Evolutionary conservation across 768 basidiomycete species (phyloP), one percentile per base, ranked within the genome.

Genomic region (Amanita pallidorosea): DNA sequence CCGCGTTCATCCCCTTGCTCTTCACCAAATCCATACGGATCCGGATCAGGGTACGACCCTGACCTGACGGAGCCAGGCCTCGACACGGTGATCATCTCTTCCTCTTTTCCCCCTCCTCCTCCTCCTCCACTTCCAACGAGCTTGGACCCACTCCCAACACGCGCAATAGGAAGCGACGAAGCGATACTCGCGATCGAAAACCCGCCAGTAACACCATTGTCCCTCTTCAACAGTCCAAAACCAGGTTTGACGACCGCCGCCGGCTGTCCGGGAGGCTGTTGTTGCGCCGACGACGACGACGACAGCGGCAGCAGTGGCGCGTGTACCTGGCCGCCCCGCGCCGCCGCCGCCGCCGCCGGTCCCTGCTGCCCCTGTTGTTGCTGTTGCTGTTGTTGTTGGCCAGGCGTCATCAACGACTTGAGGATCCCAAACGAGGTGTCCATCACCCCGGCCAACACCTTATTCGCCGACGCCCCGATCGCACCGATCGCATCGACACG

Each of bases 401-500:
- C 51, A 12, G 77, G 90, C 0, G 31, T 13, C 48, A 94, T 73
- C 38, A 93, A 70, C 4, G 88, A 83, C 15, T 88, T 77, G 13
- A 96, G 71, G 55, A 92, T 87, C 15, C 88, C 87, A 65, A 94
- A 92, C 2, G 88, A 89, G 0, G 89, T 80, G 61, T 95, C 92
- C 44, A 95, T 85, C 47, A 96, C 91, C 20, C 88, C 92, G 5
- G 76, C 82, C 47, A 90, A 87, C 38, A 90, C 91, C 45, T 76
- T 85, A 54, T 89, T 72, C 15, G 93, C 93, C 0, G 86, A 84
- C n/a, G 80, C 88, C 0, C 86, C 79, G 35, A 92, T 79, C 0
- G 79, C 80, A 0, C 86, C 79, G 35, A 92, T 79, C 0, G 79
- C 80, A 52, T 86, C 85, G 13, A 88, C 85, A 40, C 85, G 75